Percentiles rank a stretch among this genome's conserved stretches.
Conservation (phyloP, 2,329 filamentous ascomycete species). For the Cadophora gregata region DNA sequence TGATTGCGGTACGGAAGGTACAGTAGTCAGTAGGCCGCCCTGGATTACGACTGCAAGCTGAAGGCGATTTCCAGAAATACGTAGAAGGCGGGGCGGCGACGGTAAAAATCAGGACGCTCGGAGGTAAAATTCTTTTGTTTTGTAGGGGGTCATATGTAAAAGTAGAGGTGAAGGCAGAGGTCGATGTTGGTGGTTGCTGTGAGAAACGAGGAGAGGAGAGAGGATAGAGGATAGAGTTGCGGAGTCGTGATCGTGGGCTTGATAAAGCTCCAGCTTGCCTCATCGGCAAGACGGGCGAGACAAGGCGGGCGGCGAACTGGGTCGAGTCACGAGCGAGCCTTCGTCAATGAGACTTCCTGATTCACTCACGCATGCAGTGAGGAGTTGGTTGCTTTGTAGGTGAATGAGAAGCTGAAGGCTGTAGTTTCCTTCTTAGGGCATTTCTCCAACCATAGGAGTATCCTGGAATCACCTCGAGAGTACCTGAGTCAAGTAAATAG, state of each 20-base stretch:
- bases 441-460: background rate
- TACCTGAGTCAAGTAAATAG: background rate
- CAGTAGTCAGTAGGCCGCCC: background rate
- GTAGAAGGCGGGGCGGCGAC: conserved; percentile 9
- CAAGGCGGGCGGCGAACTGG: background rate
- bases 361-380: background rate
- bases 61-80: conserved; percentile 3
- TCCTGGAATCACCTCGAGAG: background rate
- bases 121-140: background rate
- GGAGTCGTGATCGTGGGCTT: background rate
- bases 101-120: background rate
- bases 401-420: background rate
- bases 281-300: background rate
- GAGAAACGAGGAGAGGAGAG: background rate
- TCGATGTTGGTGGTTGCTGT: background rate
- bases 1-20: too few relatives aligned
- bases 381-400: background rate
- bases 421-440: background rate
- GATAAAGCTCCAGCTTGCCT: background rate
- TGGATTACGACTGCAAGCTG: conserved; percentile 9
- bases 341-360: background rate
- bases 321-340: conserved; percentile 1
- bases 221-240: too few relatives aligned
- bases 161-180: background rate
- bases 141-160: background rate